Evolutionary conservation across 768 basidiomycete genomes (phyloP), one percentile per base, ranked within the genome.

Genomic region (Tylopilus sp.): DNA sequence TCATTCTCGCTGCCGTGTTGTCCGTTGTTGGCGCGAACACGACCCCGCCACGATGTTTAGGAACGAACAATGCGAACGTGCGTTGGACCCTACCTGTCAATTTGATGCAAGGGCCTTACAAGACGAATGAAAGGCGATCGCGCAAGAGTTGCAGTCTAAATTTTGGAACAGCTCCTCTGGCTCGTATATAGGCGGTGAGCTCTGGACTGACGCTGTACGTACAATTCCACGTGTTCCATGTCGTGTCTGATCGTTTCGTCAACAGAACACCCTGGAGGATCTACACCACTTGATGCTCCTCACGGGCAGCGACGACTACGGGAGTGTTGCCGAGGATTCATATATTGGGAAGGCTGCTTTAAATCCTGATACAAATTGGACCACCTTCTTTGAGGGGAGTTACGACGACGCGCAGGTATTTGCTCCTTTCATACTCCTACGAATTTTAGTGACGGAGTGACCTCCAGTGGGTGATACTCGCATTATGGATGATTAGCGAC

Each of bases 221-320:
- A 6, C 30, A 40, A 19, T 51, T 3, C 6, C 12, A 31, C 24
- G 10, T 34, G 1, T 43, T 42, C n/a, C 33, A 6, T 48, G 30
- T 22, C 19, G 16, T 13, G 24, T 44, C 22, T 37, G 21, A 17
- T n/a, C 17, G 9, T 21, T 11, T 29, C 22, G 33, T 50, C 21
- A 43, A 50, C n/a, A 83, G 81, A 83, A 83, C 56, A 73, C 80
- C 6, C 57, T 81, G 28, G 82, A 83, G 59, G 80, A 82, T 56
- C 62, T 83, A 14, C 79, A 83, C 57, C 82, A 81, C 63, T 65
- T 83, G 47, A 83, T 83, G 82, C 72, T 83, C 13, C 76, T 74
- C 13, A 76, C 76, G 6, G 73, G 72, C 14, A 71, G 67, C 4
- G 61, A 78, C 51, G 65, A 75, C 16, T 82, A 73, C 42, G 25